Base-by-base conservation (phyloP, 805 yeast species). In the Sugiyamaella valdiviana region DNA sequence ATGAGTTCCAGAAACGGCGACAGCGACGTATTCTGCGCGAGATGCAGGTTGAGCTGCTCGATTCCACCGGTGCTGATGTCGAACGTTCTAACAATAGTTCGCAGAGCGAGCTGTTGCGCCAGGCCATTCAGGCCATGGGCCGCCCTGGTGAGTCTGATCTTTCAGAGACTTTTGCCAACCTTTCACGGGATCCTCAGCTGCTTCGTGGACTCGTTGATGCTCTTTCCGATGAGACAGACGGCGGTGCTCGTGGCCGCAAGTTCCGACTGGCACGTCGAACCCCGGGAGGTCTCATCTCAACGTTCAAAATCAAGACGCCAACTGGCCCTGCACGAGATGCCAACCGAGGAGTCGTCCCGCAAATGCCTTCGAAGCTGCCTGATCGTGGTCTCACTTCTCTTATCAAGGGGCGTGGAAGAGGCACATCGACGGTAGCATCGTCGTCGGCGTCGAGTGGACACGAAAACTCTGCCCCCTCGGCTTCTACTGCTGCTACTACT, bases 1-100 rank as follows among this genome's bases (percentile, higher is more conserved):
- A 71, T 2, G 95, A 88, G 62, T 87, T 85, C 61, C 76, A 72
- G 42, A 76, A 73, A 53, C 72, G 95, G 22, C 78, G 79, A 56
- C 76, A 75, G 49, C 80, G 78, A 59, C 68, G 95, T 46, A 55
- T 80, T 36, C 69, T 72, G 45, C 74, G 77, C 36, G 60, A 61
- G 37, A 40, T 35, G 46, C 45, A 46, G 17, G n/a, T 19, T 26
- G 39, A 41, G 7, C 35, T 6, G 16, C 21, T 24, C 22, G 46
- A 43, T 35, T n/a, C 5, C 29, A 10, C 32, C 9, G 21, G 39
- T 36, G 19, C 19, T 15, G 39, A 26, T 10, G 32, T 12, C 3
- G 32, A 39, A 3, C 24, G 17, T 3, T 55, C 41, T 54, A 53
- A 21, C 59, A 39, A 15, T 19, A 5, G 9, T 26, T 26, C 32